phyloP scores from a whole-genome alignment of 1,284 basidiomycete species.

The Pterula multifida region DNA sequence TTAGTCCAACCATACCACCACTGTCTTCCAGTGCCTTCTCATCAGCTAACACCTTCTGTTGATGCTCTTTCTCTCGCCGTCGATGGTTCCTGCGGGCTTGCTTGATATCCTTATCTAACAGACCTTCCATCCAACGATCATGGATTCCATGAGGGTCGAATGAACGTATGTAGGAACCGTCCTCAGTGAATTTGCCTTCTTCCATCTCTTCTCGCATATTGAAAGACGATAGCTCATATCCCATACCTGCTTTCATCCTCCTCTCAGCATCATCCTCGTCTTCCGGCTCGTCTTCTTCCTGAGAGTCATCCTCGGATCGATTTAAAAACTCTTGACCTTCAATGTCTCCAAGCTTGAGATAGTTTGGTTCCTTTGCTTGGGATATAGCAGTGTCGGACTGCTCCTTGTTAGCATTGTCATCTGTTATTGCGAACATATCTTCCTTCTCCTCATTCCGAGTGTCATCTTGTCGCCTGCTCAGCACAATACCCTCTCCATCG shows the following conservation, averaged over 20 bases:
- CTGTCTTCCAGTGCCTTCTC: slow-evolving; percentile 52
- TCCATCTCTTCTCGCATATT: slow-evolving; percentile 99
- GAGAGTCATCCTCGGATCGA: slow-evolving; percentile 31
- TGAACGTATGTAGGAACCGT: slow-evolving; percentile 80
- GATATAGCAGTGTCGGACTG: slow-evolving; percentile 18
- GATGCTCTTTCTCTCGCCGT: slow-evolving; percentile 57
- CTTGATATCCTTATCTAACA: slow-evolving; percentile 82
- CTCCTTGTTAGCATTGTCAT: slow-evolving; percentile 40
- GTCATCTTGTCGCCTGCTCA: slow-evolving; percentile 46
- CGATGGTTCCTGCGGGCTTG: slow-evolving; percentile 63
- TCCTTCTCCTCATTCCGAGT: slow-evolving; percentile 50
- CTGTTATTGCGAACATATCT: slow-evolving; percentile 79
- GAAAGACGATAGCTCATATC: slow-evolving; percentile 87
- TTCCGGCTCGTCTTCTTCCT: slow-evolving; percentile 47
- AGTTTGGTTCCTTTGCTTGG: slow-evolving; percentile 50
- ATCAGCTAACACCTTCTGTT: slow-evolving; percentile 61
- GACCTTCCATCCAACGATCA: slow-evolving; percentile 89
- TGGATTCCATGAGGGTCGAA: slow-evolving; percentile 87
- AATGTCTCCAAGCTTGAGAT: slow-evolving; percentile 82
- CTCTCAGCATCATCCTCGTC: slow-evolving; percentile 73
- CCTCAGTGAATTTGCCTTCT: slow-evolving; percentile 91
- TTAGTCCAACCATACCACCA: slow-evolving; percentile 57
- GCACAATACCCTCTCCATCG: slow-evolving; percentile 83
- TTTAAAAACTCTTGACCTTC: slow-evolving; percentile 88
- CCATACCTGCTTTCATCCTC: slow-evolving; percentile 79